Evolutionary conservation across 139 green algal species (phyloP), one percentile per base, ranked within the genome.

Genomic region (Pleodorina starrii): DNA sequence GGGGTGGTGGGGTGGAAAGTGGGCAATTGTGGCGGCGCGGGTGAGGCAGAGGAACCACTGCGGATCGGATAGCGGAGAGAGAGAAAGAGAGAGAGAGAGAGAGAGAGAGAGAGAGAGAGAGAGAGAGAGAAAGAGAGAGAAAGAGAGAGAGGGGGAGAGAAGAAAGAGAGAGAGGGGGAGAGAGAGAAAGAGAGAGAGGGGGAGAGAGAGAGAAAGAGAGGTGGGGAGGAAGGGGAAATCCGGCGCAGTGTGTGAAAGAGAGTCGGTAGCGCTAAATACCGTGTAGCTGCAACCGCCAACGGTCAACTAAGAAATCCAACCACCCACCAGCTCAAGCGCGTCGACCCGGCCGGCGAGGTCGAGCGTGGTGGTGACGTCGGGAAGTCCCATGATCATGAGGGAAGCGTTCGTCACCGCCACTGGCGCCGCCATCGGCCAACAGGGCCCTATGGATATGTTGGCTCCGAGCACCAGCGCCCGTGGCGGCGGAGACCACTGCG

Each of bases 281-380:
- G n/a, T n/a, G n/a, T n/a, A n/a, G n/a, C n/a, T n/a, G n/a, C n/a
- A n/a, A n/a, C n/a, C n/a, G n/a, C n/a, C n/a, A n/a, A n/a, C n/a
- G n/a, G n/a, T n/a, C n/a, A n/a, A n/a, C n/a, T n/a, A n/a, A n/a
- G n/a, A n/a, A n/a, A n/a, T n/a, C n/a, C n/a, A n/a, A n/a, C n/a
- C 38, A 69, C 78, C 6, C 54, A 86, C 79, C 79, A 86, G 40
- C 57, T 27, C 25, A 25, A 86, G 75, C 29, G 79, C 54, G 40
- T 74, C 57, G 0, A 2, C 17, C 0, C 40, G 27, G 4, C 79
- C 79, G 2, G 40, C 51, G 36, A 86, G 54, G 79, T 86, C 79
- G 38, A 86, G 38, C 25, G 6, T 42, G 27, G 36, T 75, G 57
- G 25, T 57, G n/a, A 43, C 35, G 40, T 86, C 79, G 6, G 79